Percentiles rank a stretch among this genome's conserved stretches.
phyloP scores from a whole-genome alignment of 2,329 filamentous ascomycete species.

The Fusarium paranaense region DNA sequence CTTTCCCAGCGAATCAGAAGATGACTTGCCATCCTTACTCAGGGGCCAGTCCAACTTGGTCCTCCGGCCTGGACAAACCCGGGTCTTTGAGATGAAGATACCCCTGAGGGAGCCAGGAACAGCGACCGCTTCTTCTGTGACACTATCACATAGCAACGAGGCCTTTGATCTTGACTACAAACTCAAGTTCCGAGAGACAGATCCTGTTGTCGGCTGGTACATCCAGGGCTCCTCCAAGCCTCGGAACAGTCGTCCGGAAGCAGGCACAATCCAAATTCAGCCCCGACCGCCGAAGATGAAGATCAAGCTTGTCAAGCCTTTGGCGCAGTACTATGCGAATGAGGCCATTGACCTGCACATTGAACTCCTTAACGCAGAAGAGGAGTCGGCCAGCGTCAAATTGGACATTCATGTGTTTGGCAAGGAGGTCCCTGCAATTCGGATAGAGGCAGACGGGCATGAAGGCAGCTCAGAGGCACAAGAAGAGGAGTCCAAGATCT shows the following conservation, averaged over 20 bases:
- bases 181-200: conserved; percentile 62
- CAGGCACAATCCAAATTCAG: conserved; percentile 75
- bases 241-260: conserved; percentile 60
- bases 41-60: conserved; percentile 72
- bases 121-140: conserved; percentile 73
- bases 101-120: conserved; percentile 86
- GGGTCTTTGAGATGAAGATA: conserved; percentile 77
- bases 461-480: conserved; percentile 49
- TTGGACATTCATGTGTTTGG: conserved; percentile 77
- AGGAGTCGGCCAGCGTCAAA: conserved; percentile 78
- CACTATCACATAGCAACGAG: conserved; percentile 71
- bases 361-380: conserved; percentile 84
- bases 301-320: conserved; percentile 71
- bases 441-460: conserved; percentile 52
- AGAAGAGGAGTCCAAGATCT: conserved; percentile 57
- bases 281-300: conserved; percentile 94
- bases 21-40: conserved; percentile 54
- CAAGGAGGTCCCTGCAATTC: conserved; percentile 61
- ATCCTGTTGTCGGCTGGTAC: conserved; percentile 63
- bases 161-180: conserved; percentile 76
- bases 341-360: conserved; percentile 78
- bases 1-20: conserved; percentile 40
- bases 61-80: conserved; percentile 74
- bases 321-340: conserved; percentile 85
- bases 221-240: conserved; percentile 56